A percentile compares a stretch with the other conserved stretches of the same genome.
These are phyloP conservation scores for Calonectria pseudoreteaudii DNA, from an alignment of 2,329 filamentous ascomycete genomes.

Conservation along the genomic window DNA sequence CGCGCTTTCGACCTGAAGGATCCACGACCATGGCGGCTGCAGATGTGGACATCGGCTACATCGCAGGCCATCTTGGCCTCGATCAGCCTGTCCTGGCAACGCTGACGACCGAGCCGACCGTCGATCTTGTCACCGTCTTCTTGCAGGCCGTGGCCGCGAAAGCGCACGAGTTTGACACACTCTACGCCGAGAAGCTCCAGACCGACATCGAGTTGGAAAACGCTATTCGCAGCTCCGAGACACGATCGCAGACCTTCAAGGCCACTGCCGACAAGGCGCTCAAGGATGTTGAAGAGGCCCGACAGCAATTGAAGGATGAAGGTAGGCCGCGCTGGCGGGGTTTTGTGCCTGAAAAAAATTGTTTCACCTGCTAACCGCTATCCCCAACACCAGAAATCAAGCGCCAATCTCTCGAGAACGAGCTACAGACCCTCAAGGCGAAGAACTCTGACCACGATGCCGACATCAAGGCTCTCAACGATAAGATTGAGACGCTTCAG, in stretches of 20 bases:
- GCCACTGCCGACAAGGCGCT: slow-evolving; percentile 84
- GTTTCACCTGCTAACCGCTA: slow-evolving; percentile 24
- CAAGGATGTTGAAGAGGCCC: slow-evolving; percentile 84
- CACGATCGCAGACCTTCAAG: slow-evolving; percentile 85
- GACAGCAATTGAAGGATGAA: slow-evolving; percentile 84
- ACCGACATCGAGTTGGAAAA: slow-evolving; percentile 94
- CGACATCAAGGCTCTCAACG: slow-evolving; percentile 80
- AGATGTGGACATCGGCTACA: slow-evolving; percentile 76
- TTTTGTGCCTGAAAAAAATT: not conserved
- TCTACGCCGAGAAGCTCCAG: slow-evolving; percentile 89
- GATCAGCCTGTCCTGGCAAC: slow-evolving; percentile 72
- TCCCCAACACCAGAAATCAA: slow-evolving; percentile 71
- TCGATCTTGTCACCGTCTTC: slow-evolving; percentile 81
- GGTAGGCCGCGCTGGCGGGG: slow-evolving; percentile 63
- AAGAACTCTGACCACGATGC: slow-evolving; percentile 80
- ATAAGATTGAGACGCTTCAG: slow-evolving; percentile 88
- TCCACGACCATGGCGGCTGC: slow-evolving; percentile 55
- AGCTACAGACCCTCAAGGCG: slow-evolving; percentile 82
- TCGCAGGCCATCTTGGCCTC: slow-evolving; percentile 78
- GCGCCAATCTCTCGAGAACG: slow-evolving; percentile 80
- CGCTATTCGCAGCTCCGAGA: slow-evolving; percentile 84
- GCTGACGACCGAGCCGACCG: slow-evolving; percentile 76
- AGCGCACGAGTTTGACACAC: slow-evolving; percentile 82
- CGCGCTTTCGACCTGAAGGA: slow-evolving; percentile 38
- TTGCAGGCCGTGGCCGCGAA: slow-evolving; percentile 81